Percentiles rank a stretch among this genome's conserved stretches.
phyloP scores from a whole-genome alignment of 2,329 filamentous ascomycete species.

The Coniella lustricola region DNA sequence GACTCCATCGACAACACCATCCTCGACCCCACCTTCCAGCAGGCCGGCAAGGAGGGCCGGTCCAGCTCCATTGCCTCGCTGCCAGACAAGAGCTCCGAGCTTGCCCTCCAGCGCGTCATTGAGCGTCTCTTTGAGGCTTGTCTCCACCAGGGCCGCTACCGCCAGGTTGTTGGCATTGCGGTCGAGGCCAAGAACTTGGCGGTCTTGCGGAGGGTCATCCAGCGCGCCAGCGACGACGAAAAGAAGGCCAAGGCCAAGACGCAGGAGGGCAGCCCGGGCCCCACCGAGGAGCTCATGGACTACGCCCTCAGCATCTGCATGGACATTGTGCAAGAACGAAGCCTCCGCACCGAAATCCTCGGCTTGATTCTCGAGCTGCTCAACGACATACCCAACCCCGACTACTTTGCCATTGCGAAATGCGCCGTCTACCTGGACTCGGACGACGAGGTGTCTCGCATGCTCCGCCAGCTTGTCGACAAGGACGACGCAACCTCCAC shows the following conservation, averaged over 20 bases:
- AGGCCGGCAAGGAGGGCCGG: slow-evolving; percentile 44
- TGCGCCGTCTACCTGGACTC: slow-evolving; percentile 95
- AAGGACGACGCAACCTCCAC: slow-evolving; percentile 72
- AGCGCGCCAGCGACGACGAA: slow-evolving; percentile 81
- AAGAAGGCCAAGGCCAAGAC: slow-evolving; percentile 60
- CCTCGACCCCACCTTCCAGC: slow-evolving; percentile 51
- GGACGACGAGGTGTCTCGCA: slow-evolving; percentile 79
- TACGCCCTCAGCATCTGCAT: slow-evolving; percentile 95
- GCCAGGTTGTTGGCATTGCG: slow-evolving; percentile 93
- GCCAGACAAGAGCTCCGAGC: slow-evolving; percentile 63
- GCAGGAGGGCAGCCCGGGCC: slow-evolving; percentile 43
- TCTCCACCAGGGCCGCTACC: slow-evolving; percentile 77
- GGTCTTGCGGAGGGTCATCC: slow-evolving; percentile 77
- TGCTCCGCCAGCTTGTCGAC: slow-evolving; percentile 74
- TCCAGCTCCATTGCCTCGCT: slow-evolving; percentile 59
- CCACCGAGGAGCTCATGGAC: slow-evolving; percentile 90
- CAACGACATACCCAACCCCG: slow-evolving; percentile 83
- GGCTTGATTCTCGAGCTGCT: slow-evolving; percentile 91
- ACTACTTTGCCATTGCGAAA: slow-evolving; percentile 97
- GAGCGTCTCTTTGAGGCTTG: slow-evolving; percentile 88
- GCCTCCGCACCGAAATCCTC: slow-evolving; percentile 75
- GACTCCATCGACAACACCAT: slow-evolving; percentile 60
- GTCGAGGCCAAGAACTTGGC: slow-evolving; percentile 91
- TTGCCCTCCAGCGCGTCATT: slow-evolving; percentile 74
- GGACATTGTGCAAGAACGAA: slow-evolving; percentile 92